Percentiles rank a stretch among this genome's conserved stretches.
Evolutionary conservation across 306 rosid genomes (phyloP).

Genomic region (Cucumis hystrix): DNA sequence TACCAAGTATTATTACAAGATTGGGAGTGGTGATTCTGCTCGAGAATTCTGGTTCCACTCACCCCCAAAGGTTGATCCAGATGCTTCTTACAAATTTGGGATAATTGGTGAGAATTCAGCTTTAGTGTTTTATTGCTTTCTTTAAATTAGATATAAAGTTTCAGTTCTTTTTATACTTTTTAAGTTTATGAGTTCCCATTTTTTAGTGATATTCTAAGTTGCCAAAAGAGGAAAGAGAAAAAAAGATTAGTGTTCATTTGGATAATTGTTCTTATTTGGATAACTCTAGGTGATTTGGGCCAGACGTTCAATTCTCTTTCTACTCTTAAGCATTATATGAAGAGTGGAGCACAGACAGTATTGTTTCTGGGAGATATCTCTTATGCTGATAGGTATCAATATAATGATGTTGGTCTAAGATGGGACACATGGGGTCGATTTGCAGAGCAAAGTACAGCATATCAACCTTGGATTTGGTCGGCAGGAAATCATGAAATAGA

Average conservation of each 20-base stretch:
- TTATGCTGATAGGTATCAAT: constrained; percentile 80
- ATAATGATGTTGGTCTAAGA: constrained; percentile 66
- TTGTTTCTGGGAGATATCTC: constrained; percentile 85
- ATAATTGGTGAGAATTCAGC: constrained; percentile 48
- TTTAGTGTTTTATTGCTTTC: background rate
- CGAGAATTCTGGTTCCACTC: constrained; percentile 81
- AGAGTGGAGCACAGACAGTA: constrained; percentile 75
- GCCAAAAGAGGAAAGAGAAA: too few species aligned
- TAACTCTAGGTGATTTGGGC: constrained; percentile 81
- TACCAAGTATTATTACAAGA: constrained; percentile 74
- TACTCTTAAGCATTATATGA: constrained; percentile 76
- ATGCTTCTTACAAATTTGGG: constrained; percentile 76
- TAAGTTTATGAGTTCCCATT: background rate
- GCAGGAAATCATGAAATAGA: constrained; percentile 93
- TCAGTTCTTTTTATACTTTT: background rate
- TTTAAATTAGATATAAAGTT: background rate
- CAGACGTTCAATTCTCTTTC: constrained; percentile 91
- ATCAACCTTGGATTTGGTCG: constrained; percentile 92
- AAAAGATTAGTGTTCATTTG: background rate
- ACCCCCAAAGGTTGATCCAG: constrained; percentile 62
- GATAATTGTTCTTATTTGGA: background rate
- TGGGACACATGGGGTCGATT: constrained; percentile 97
- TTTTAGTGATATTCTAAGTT: background rate
- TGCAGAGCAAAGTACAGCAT: constrained; percentile 62
- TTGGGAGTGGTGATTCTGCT: constrained; percentile 76